Conservation (phyloP, 1,284 basidiomycete genomes). For the Pseudozyma pruni region DNA sequence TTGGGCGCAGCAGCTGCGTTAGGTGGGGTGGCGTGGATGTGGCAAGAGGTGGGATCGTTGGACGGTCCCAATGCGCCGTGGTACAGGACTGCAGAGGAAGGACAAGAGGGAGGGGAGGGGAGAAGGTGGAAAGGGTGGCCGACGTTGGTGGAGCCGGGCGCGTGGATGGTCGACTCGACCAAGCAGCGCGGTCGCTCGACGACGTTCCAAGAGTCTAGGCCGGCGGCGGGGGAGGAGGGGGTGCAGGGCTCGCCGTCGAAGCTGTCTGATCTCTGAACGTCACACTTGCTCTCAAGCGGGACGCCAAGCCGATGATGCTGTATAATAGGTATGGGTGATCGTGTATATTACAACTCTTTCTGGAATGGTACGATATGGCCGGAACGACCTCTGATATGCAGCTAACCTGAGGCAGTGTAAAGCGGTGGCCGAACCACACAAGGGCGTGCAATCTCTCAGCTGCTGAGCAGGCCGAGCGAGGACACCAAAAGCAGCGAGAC, state of each 20-base stretch:
- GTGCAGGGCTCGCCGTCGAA: constrained; percentile 9
- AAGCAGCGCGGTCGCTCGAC: constrained; percentile 40
- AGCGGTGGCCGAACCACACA: no score
- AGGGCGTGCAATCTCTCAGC: no score
- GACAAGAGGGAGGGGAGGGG: background rate
- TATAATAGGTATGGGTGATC: background rate
- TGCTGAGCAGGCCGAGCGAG: constrained; percentile 1
- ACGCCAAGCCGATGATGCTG: no score
- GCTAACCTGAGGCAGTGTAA: no score
- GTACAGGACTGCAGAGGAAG: constrained; percentile 15
- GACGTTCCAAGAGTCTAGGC: constrained; percentile 23
- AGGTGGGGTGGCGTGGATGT: constrained; percentile 33
- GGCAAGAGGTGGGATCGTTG: constrained; percentile 52
- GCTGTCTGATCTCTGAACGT: constrained; percentile 6
- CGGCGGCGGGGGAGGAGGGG: background rate
- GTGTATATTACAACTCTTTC: background rate
- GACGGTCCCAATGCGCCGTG: constrained; percentile 57
- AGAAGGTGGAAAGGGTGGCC: constrained; percentile 50
- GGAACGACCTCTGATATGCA: background rate
- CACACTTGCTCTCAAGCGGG: background rate
- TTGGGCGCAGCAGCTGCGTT: constrained; percentile 44
- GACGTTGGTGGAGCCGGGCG: constrained; percentile 46
- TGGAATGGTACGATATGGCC: background rate
- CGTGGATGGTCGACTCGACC: constrained; percentile 39
- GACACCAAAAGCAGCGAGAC: constrained; percentile 16